A percentile compares a stretch with the other conserved stretches of the same genome.
phyloP scores from a whole-genome alignment of 164 flowering plant species.

The Pachysandra terminalis region DNA sequence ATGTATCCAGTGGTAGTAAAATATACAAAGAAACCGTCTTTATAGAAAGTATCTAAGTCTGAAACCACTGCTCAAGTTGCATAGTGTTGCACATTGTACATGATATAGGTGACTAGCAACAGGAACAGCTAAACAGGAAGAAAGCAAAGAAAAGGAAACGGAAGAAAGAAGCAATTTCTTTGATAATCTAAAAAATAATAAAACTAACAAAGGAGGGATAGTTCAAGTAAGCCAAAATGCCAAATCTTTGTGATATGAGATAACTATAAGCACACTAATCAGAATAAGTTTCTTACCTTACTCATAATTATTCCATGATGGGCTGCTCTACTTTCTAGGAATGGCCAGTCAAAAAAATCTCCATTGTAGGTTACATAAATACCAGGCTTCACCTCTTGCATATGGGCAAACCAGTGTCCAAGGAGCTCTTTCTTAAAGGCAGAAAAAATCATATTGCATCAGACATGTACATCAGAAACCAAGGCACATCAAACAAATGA shows the following conservation, averaged over 20 bases:
- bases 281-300: constrained; percentile 48
- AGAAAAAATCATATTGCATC: constrained; percentile 11
- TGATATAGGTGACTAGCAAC: not conserved
- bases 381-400: constrained; percentile 95
- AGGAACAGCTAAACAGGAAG: not conserved
- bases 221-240: too few species aligned
- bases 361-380: constrained; percentile 97
- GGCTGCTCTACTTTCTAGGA: constrained; percentile 89
- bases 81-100: not conserved
- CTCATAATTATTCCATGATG: constrained; percentile 74
- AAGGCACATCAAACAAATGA: not conserved
- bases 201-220: too few species aligned
- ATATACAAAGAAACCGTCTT: not conserved
- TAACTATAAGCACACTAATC: not conserved
- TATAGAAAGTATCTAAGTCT: not conserved
- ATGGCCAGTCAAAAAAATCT: constrained; percentile 99
- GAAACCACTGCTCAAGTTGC: not conserved
- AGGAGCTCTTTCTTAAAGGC: constrained; percentile 74
- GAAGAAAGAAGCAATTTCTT: not conserved
- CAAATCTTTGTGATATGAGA: not conserved
- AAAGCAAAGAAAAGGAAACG: not conserved
- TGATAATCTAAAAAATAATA: not conserved
- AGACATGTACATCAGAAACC: not conserved
- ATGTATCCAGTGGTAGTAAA: not conserved
- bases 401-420: constrained; percentile 82